Conservation (phyloP, 1,284 basidiomycete species). For the Cryptococcus depauperatus region DNA sequence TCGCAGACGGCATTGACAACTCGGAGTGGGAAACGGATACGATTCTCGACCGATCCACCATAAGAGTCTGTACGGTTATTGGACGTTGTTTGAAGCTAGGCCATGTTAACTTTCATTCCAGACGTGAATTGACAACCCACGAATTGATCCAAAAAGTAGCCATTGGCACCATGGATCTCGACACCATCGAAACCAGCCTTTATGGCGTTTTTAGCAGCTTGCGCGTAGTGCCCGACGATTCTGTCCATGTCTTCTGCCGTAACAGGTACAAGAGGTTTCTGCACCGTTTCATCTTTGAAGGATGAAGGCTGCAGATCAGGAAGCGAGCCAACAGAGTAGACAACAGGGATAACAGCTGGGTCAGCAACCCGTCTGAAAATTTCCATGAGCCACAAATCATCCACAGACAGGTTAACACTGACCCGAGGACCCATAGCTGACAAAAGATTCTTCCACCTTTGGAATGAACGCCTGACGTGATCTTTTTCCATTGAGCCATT, state of each 20-base stretch:
- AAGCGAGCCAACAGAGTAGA: slow-evolving; percentile 11
- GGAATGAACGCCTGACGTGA: slow-evolving; percentile 46
- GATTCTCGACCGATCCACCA: slow-evolving; percentile 54
- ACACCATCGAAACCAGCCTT: slow-evolving; percentile 61
- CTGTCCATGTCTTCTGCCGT: slow-evolving; percentile 36
- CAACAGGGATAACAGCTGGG: slow-evolving; percentile 5
- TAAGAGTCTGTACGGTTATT: slow-evolving; percentile 57
- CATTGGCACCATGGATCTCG: slow-evolving; percentile 46
- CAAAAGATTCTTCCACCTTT: slow-evolving; percentile 48
- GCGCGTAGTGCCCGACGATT: slow-evolving; percentile 49
- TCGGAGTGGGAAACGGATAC: slow-evolving; percentile 51
- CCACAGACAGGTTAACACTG: background rate
- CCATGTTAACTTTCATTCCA: no score
- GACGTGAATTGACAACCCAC: no score
- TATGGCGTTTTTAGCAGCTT: slow-evolving; percentile 51
- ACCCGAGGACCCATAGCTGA: slow-evolving; percentile 51
- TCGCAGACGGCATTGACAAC: slow-evolving; percentile 49
- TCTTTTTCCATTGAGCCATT: slow-evolving; percentile 33
- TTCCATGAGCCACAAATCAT: background rate
- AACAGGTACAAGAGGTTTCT: slow-evolving; percentile 9
- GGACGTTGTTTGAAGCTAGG: slow-evolving; percentile 44
- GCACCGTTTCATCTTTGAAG: slow-evolving; percentile 20
- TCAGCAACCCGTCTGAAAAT: slow-evolving; percentile 11
- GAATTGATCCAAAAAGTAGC: slow-evolving; percentile 51
- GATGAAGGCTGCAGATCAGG: background rate